Conservation (phyloP, 306 rosid genomes). For the Ormosia semicastrata region DNA sequence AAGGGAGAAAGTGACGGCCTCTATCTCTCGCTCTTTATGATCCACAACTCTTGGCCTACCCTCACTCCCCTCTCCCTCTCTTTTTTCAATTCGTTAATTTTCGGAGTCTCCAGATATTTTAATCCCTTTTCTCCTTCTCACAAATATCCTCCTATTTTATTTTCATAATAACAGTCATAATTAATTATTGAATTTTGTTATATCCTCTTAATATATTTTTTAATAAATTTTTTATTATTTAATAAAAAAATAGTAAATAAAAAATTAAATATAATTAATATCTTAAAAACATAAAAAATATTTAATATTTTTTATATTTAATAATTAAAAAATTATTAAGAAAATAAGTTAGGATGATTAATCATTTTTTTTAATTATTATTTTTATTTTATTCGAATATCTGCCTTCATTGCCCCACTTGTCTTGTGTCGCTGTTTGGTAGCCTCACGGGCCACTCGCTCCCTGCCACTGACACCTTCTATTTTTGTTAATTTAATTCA, state of each 20-base stretch:
- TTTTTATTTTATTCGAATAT: background rate
- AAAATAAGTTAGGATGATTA: too few relatives aligned
- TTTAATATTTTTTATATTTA: too few relatives aligned
- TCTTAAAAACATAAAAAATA: too few relatives aligned
- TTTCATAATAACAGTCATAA: background rate
- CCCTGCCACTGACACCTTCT: background rate
- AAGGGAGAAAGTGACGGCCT: constrained; percentile 11
- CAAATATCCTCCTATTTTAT: constrained; percentile 19
- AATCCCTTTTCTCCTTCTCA: constrained; percentile 15
- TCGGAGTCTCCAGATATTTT: constrained; percentile 35
- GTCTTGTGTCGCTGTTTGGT: background rate
- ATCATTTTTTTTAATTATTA: too few relatives aligned
- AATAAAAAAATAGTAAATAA: too few relatives aligned
- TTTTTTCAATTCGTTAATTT: background rate
- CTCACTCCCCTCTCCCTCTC: background rate
- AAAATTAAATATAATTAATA: too few relatives aligned
- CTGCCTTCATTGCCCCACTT: background rate
- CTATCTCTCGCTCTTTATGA: constrained; percentile 1
- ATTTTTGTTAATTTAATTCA: too few relatives aligned
- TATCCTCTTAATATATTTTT: too few relatives aligned
- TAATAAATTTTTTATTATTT: too few relatives aligned
- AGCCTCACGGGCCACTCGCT: constrained; percentile 15
- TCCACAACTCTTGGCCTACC: constrained; percentile 39
- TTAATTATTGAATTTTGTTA: background rate
- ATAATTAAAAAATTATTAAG: too few relatives aligned